phyloP scores from a whole-genome alignment of 2,329 filamentous ascomycete genomes.

The Phyllosticta capitalensis region DNA sequence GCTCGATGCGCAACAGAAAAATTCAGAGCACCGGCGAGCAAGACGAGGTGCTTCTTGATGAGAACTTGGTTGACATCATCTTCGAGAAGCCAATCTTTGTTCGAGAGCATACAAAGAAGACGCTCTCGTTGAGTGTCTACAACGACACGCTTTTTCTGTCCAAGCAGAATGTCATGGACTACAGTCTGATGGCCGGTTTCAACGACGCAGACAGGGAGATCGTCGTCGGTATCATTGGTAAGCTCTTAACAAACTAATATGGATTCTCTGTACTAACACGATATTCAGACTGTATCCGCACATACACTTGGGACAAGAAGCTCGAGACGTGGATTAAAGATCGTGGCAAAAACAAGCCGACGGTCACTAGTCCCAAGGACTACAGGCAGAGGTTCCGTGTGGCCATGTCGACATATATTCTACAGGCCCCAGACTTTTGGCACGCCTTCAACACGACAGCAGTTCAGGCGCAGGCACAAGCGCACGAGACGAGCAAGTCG shows the following conservation, averaged over 20 bases:
- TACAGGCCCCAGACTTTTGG: constrained; percentile 69
- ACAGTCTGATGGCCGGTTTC: constrained; percentile 95
- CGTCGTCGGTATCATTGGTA: constrained; percentile 81
- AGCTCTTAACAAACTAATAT: not conserved
- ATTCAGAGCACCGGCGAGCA: constrained; percentile 92
- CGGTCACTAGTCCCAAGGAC: constrained; percentile 93
- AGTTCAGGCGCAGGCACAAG: not conserved
- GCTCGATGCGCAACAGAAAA: constrained; percentile 96
- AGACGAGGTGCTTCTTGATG: constrained; percentile 91
- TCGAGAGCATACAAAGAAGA: constrained; percentile 89
- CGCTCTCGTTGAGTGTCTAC: constrained; percentile 85
- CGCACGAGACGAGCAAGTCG: not conserved
- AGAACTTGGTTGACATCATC: constrained; percentile 99
- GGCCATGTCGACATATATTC: constrained; percentile 85
- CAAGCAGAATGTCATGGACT: constrained; percentile 97
- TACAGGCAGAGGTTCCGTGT: constrained; percentile 94
- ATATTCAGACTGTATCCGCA: constrained; percentile 76
- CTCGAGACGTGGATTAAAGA: constrained; percentile 99
- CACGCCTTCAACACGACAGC: constrained; percentile 46
- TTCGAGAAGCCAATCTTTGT: constrained; percentile 95
- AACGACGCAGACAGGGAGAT: constrained; percentile 84
- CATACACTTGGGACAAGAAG: constrained; percentile 99
- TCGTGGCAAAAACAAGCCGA: constrained; percentile 77
- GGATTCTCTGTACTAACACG: not conserved
- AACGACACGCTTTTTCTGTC: constrained; percentile 95